A percentile compares a stretch with the other conserved stretches of the same genome.
phyloP scores from a whole-genome alignment of 2,329 filamentous ascomycete species.

The Trichoderma sp. region DNA sequence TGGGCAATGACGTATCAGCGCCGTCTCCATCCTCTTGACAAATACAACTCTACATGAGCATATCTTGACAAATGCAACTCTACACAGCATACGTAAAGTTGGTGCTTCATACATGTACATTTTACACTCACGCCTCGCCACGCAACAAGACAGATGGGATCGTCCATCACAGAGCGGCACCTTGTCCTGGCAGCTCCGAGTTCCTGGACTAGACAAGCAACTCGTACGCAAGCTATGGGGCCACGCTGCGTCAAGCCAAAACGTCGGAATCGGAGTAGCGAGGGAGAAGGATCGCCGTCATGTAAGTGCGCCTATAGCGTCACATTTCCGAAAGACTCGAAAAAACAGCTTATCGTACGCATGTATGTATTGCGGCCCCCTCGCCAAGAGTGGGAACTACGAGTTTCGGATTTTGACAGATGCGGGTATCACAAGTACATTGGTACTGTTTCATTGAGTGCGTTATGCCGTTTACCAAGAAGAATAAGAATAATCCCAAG shows the following conservation, averaged over 20 bases:
- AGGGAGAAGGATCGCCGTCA: slow-evolving; percentile 3
- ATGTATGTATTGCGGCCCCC: neutral
- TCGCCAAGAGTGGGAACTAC: neutral
- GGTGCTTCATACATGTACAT: neutral
- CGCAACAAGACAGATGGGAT: neutral
- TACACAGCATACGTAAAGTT: neutral
- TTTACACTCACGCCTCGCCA: slow-evolving; percentile 1
- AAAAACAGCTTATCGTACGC: neutral
- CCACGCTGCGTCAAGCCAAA: neutral
- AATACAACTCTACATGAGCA: neutral
- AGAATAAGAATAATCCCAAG: neutral
- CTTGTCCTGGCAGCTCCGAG: neutral
- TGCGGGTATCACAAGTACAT: neutral
- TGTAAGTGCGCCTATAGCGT: neutral
- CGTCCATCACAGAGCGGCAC: neutral
- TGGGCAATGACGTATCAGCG: slow-evolving; percentile 11
- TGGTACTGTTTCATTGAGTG: neutral
- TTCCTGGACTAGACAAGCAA: neutral
- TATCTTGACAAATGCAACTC: neutral
- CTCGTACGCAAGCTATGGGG: neutral
- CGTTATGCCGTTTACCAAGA: neutral
- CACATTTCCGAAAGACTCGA: neutral
- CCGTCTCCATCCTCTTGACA: neutral
- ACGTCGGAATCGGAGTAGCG: neutral
- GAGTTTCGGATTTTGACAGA: neutral